Evolutionary conservation across 306 rosid species (phyloP).

Genomic region (Vigna angularis): DNA sequence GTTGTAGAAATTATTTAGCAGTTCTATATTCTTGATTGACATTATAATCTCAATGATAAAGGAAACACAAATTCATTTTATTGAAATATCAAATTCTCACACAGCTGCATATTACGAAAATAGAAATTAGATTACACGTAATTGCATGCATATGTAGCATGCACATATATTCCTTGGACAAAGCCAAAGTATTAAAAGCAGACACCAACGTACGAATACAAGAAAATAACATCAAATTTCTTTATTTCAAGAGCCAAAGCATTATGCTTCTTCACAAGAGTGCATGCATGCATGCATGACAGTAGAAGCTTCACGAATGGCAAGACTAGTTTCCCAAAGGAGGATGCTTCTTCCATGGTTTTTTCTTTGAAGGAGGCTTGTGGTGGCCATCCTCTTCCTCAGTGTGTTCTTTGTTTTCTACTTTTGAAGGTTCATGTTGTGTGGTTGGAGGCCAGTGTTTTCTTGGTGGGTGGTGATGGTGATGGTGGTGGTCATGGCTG

Average conservation of each 20-base stretch:
- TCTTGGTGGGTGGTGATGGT: neutral
- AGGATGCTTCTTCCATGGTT: constrained; percentile 11
- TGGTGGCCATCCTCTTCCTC: neutral
- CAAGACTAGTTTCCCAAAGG: constrained; percentile 8
- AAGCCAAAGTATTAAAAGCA: neutral
- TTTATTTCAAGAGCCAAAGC: neutral
- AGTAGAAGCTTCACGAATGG: too few species aligned
- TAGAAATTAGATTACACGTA: neutral
- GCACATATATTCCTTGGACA: neutral
- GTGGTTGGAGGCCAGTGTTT: constrained; percentile 30
- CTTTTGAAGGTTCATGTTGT: neutral
- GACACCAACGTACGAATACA: neutral
- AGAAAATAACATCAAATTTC: neutral
- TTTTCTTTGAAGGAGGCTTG: neutral
- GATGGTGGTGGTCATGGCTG: neutral
- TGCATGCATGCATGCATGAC: neutral
- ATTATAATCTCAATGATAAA: neutral
- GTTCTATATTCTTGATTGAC: too few species aligned
- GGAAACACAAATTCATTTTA: neutral
- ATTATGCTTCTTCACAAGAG: neutral
- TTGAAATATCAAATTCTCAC: neutral
- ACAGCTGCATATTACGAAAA: neutral
- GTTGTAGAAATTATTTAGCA: too few species aligned
- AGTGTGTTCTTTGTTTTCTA: neutral
- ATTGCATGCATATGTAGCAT: neutral